Evolutionary conservation across 495 filamentous ascomycete genomes (phyloP), one percentile per base, ranked within the genome.

Genomic region (Neohortaea acidophila): DNA sequence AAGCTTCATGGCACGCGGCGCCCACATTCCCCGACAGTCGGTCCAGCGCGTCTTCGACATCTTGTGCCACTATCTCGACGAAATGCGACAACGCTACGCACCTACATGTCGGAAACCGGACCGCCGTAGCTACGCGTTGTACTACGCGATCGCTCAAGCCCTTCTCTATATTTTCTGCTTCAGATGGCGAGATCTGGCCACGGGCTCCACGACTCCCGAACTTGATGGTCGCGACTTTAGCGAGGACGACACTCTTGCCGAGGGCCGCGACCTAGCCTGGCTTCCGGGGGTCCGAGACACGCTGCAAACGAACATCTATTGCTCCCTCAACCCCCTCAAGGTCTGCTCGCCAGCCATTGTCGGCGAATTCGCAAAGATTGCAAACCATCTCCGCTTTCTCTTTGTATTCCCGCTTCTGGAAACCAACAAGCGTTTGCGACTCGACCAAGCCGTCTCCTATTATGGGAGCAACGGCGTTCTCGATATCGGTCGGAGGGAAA

Each of bases 91-190:
- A 14, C 57, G 72, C 20, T 72, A 79, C 51, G 73, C 91, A 49
- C 49, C 57, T 6, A 65, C 58, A 25, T 91, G 84, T 56, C 75
- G 70, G 11, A 84, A 82, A 1, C 86, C 89, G 0, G 84, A 96
- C 58, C 72, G 87, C 19, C 72, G 75, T 29, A 75, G 76, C 22
- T 94, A 85, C 53, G 69, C 71, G 13, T 69, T 80, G 5, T 94
- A 91, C 59, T 96, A 99, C 60, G 75, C 78, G 4, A 73, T 82
- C 29, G 72, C 76, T n/a, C 87, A 96, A 56, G 86, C 87, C 4
- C 52, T 85, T 3, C 65, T 84, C 22, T 92, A 94, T 62, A 92
- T 96, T 35, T 99, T 94, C 66, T 99, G 89, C 65, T 99, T 94
- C 66, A 77, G 91, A 26, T 96, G 87, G 87, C 75, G 80, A 25